Conservation (phyloP, 2,329 filamentous ascomycete genomes). For the Ophiocordyceps camponoti-floridani region DNA sequence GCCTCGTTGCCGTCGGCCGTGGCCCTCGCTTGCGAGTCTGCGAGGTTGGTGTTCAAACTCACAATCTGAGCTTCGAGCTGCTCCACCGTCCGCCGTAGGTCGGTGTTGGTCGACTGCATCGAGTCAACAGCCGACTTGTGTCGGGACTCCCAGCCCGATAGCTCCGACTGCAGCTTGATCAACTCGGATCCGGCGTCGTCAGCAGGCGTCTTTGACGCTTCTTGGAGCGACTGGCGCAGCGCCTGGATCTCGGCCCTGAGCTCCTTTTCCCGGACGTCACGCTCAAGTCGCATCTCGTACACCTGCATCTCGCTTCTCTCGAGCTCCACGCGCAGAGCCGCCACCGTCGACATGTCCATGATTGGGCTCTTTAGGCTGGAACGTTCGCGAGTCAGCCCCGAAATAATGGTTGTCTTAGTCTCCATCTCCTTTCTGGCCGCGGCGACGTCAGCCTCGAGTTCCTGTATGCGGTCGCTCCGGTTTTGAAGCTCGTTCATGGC, state of each 20-base stretch:
- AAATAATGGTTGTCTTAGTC: slow-evolving; percentile 87
- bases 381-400: slow-evolving; percentile 79
- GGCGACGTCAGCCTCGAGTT: slow-evolving; percentile 69
- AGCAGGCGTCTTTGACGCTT: slow-evolving; percentile 9
- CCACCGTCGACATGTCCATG: slow-evolving; percentile 81
- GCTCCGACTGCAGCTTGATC: slow-evolving; percentile 48
- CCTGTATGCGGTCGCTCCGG: slow-evolving; percentile 76
- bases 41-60: slow-evolving; percentile 33
- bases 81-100: slow-evolving; percentile 53
- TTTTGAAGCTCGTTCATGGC: slow-evolving; percentile 84
- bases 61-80: slow-evolving; percentile 48
- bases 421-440: slow-evolving; percentile 92
- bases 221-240: slow-evolving; percentile 38
- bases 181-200: slow-evolving; percentile 26
- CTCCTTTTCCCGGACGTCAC: slow-evolving; percentile 58
- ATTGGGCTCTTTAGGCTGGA: slow-evolving; percentile 72
- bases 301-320: slow-evolving; percentile 74
- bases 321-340: slow-evolving; percentile 73
- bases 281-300: slow-evolving; percentile 50
- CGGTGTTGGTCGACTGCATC: slow-evolving; percentile 53
- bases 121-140: slow-evolving; percentile 53
- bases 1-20: slow-evolving; percentile 22
- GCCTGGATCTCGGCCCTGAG: slow-evolving; percentile 52
- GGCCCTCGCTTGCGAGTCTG: slow-evolving; percentile 22
- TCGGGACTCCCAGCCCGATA: slow-evolving; percentile 57